Percentiles rank a stretch among this genome's conserved stretches.
Conservation (phyloP, 2,329 filamentous ascomycete species). For the Cladosporium colombiae region DNA sequence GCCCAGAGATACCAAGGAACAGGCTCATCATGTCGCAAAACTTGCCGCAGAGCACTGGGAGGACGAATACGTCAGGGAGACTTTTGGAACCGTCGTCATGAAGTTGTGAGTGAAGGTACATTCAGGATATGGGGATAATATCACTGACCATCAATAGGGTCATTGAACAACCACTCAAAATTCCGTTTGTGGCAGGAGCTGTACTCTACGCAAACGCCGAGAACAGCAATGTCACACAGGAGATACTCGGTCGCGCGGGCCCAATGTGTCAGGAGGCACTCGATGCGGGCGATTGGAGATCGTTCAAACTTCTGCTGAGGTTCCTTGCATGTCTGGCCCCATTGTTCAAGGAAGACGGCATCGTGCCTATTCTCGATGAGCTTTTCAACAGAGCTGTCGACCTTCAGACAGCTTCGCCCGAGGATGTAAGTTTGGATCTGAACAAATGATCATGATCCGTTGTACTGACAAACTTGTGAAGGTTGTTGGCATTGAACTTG, state of each 20-base stretch:
- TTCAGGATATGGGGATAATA: not conserved
- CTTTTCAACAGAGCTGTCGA: constrained; percentile 91
- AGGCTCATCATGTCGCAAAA: constrained; percentile 69
- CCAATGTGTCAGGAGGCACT: constrained; percentile 67
- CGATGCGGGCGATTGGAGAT: constrained; percentile 76
- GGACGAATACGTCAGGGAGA: constrained; percentile 73
- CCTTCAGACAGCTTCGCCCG: constrained; percentile 86
- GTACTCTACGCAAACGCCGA: constrained; percentile 76
- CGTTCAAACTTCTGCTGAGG: constrained; percentile 86
- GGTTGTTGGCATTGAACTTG: constrained; percentile 74
- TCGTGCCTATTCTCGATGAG: constrained; percentile 83
- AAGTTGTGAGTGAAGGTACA: constrained; percentile 60
- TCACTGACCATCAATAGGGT: constrained; percentile 48
- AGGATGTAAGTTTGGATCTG: constrained; percentile 68
- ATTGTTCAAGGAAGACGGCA: constrained; percentile 76
- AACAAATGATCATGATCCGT: too few species aligned
- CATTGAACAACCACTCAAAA: constrained; percentile 93
- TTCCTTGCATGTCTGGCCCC: constrained; percentile 85
- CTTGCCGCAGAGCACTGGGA: constrained; percentile 80
- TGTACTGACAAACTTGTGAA: constrained; percentile 36
- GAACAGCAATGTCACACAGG: constrained; percentile 71
- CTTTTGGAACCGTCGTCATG: constrained; percentile 71
- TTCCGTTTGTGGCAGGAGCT: constrained; percentile 87
- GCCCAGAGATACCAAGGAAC: constrained; percentile 67
- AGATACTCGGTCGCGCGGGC: constrained; percentile 66